Evolutionary conservation across 1,284 basidiomycete species (phyloP).

Genomic region (Phenoliferia sp.): DNA sequence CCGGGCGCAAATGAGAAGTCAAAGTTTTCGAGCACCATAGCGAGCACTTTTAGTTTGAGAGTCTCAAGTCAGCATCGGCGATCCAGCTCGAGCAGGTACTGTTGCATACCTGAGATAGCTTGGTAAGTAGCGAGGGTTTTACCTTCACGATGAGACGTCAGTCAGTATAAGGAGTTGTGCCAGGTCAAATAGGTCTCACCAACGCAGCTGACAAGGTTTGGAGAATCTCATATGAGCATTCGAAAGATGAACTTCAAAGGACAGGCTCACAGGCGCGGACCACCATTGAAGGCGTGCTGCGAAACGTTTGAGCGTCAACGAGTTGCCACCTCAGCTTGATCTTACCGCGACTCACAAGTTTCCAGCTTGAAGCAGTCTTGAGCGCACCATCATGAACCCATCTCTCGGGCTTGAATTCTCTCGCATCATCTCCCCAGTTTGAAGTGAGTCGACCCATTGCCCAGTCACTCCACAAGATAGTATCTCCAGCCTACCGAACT

Average conservation of each 20-base stretch:
- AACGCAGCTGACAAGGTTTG: background rate
- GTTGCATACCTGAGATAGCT: background rate
- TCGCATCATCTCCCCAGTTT: background rate
- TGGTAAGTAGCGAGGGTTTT: constrained; percentile 32
- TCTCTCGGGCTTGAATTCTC: background rate
- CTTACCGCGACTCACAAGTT: background rate
- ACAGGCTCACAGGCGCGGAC: constrained; percentile 20
- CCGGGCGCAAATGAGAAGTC: constrained; percentile 23
- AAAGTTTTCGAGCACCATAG: constrained; percentile 3
- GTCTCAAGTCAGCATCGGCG: background rate
- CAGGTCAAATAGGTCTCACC: background rate
- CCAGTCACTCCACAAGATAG: background rate
- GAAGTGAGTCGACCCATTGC: background rate
- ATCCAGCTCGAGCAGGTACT: background rate
- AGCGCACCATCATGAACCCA: background rate
- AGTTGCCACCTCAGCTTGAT: background rate
- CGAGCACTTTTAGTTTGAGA: background rate
- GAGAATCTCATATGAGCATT: background rate
- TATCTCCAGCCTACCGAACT: background rate
- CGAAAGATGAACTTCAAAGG: background rate
- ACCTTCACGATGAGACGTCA: background rate
- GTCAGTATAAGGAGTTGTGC: background rate
- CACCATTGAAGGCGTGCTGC: constrained; percentile 29
- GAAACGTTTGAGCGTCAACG: background rate
- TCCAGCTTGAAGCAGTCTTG: background rate